A percentile compares a stretch with the other conserved stretches of the same genome.
Evolutionary conservation across 1,284 basidiomycete species (phyloP).

Genomic region (Melampsora americana): DNA sequence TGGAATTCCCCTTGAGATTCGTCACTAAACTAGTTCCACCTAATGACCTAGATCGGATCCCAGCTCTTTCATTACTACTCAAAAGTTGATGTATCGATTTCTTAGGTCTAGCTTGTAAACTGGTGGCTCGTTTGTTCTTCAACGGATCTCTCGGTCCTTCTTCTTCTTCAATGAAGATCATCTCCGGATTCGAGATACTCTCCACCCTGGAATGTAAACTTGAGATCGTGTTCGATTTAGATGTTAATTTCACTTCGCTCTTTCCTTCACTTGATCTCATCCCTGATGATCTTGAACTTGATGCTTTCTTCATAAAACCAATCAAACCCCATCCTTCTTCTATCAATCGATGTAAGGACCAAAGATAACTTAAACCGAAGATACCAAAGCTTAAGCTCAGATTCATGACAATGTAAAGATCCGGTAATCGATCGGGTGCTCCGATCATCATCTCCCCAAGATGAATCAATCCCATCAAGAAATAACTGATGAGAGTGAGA

Average conservation of each 20-base stretch:
- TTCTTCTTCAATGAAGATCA: neutral
- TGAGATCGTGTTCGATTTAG: neutral
- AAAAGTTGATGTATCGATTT: neutral
- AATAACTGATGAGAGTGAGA: slow-evolving; percentile 65
- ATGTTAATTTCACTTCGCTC: no score
- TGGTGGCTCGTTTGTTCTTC: slow-evolving; percentile 14
- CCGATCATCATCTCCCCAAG: slow-evolving; percentile 63
- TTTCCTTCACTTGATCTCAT: no score
- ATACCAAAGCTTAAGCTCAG: slow-evolving; percentile 75
- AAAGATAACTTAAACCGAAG: slow-evolving; percentile 63
- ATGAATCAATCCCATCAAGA: slow-evolving; percentile 63
- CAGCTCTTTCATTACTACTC: neutral
- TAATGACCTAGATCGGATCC: neutral
- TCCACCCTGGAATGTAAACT: neutral
- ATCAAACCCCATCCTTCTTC: slow-evolving; percentile 50
- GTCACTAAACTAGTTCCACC: neutral
- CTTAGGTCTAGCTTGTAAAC: slow-evolving; percentile 18
- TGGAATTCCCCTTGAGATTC: neutral
- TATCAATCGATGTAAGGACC: slow-evolving; percentile 52
- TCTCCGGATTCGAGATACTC: neutral
- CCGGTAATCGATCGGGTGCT: slow-evolving; percentile 73
- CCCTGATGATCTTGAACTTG: neutral
- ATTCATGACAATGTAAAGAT: slow-evolving; percentile 79
- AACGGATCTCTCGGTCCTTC: neutral
- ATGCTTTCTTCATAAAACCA: slow-evolving; percentile 1